A percentile compares a stretch with the other conserved stretches of the same genome.
phyloP scores from a whole-genome alignment of 78 protist genomes.

The Pigoraptor vietnamica region DNA sequence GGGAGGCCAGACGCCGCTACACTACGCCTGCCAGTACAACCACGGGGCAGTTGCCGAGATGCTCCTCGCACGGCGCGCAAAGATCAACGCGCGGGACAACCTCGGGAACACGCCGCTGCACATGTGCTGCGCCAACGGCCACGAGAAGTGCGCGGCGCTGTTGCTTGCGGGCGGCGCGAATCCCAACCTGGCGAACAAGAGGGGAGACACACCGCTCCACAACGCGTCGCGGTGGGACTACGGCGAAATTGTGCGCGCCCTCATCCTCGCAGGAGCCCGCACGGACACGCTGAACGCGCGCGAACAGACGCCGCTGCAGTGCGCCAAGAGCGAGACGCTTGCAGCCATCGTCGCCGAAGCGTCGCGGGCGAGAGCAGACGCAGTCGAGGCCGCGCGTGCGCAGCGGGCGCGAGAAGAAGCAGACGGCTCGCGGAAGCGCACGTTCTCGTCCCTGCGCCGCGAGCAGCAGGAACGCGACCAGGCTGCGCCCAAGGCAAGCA shows the following conservation, averaged over 20 bases:
- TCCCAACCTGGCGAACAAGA: not conserved
- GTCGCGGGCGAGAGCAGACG: not conserved
- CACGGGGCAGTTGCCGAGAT: not conserved
- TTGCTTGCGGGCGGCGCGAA: not conserved
- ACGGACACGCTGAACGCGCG: not conserved
- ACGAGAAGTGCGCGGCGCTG: not conserved
- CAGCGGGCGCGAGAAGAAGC: not conserved
- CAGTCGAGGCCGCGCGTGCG: not conserved
- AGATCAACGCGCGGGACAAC: not conserved
- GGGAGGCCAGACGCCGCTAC: not conserved
- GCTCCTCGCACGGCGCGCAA: not conserved
- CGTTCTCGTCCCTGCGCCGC: not conserved
- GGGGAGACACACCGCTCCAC: not conserved
- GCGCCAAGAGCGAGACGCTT: not conserved
- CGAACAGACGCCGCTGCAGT: not conserved
- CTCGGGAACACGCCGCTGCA: not conserved
- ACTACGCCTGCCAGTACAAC: slow-evolving; percentile 1
- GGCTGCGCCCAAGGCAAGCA: not conserved
- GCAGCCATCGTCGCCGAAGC: not conserved
- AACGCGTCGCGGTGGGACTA: not conserved
- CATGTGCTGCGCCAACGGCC: not conserved
- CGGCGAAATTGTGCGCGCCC: not conserved
- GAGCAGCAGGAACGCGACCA: not conserved
- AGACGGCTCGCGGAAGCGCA: not conserved
- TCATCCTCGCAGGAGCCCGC: not conserved